Conservation (phyloP, 164 flowering plant species). For the Litsea cubeba region DNA sequence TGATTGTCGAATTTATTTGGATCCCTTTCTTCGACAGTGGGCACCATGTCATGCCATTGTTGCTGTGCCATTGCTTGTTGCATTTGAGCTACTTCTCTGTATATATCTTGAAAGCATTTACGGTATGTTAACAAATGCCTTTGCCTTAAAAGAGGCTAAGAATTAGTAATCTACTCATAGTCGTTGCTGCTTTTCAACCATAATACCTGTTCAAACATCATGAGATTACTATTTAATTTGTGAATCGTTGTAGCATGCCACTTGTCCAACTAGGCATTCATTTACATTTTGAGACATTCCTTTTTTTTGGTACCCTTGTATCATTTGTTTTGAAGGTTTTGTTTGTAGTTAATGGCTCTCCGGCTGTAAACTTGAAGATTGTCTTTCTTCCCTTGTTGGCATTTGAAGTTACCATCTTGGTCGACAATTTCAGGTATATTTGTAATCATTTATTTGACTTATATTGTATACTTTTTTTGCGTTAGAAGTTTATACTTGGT, state of each 20-base stretch:
- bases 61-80: conserved; percentile 73
- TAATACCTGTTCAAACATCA: not conserved
- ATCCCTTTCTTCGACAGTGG: conserved; percentile 58
- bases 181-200: not conserved
- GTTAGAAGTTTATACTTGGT: not conserved
- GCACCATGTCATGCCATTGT: conserved; percentile 95
- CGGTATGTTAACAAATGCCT: conserved; percentile 35
- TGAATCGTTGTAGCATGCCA: not conserved
- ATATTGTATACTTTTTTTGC: not conserved
- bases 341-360: conserved; percentile 28
- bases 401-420: conserved; percentile 62
- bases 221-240: not conserved
- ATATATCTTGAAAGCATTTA: conserved; percentile 73
- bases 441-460: not conserved
- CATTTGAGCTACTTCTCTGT: conserved; percentile 90
- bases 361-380: conserved; percentile 77
- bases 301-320: not conserved
- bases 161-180: not conserved
- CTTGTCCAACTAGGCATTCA: not conserved
- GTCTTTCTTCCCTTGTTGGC: conserved; percentile 83
- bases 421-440: conserved; percentile 86
- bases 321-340: conserved; percentile 5
- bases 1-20: conserved; percentile 2
- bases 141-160: not conserved
- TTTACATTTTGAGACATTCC: not conserved